Evolutionary conservation across 176 grass and related monocot species (phyloP).

Genomic region (Hyparrhenia diplandra): DNA sequence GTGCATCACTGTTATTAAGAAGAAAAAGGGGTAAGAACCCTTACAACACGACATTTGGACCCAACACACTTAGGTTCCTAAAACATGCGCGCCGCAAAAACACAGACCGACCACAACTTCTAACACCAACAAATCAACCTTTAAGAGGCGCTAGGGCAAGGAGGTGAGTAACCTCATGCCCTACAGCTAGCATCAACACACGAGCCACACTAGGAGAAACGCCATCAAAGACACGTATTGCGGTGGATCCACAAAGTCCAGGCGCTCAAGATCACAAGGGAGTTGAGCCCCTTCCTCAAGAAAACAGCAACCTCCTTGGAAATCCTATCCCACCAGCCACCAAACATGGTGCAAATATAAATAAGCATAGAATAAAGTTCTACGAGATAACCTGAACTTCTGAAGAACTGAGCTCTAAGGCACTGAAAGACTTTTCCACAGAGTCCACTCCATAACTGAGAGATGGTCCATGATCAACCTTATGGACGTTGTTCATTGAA

Average conservation of each 20-base stretch:
- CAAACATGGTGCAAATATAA: background rate
- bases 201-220: background rate
- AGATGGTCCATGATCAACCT: constrained; percentile 3
- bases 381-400: constrained; percentile 23
- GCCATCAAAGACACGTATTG: background rate
- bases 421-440: constrained; percentile 5
- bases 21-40: background rate
- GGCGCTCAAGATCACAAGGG: background rate
- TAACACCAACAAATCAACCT: background rate
- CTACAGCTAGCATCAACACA: background rate
- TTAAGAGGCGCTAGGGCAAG: background rate
- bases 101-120: background rate
- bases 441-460: constrained; percentile 12
- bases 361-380: background rate
- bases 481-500: background rate
- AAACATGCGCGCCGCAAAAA: background rate
- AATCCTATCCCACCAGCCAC: background rate
- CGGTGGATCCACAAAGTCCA: background rate
- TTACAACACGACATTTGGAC: background rate
- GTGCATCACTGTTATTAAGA: too few species aligned
- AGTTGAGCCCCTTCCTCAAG: background rate
- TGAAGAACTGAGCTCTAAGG: constrained; percentile 22
- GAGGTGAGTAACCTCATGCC: background rate
- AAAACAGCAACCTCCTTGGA: background rate
- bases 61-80: background rate